Evolutionary conservation across 2,329 filamentous ascomycete species (phyloP).

Genomic region (Aspergillus luchuensis): DNA sequence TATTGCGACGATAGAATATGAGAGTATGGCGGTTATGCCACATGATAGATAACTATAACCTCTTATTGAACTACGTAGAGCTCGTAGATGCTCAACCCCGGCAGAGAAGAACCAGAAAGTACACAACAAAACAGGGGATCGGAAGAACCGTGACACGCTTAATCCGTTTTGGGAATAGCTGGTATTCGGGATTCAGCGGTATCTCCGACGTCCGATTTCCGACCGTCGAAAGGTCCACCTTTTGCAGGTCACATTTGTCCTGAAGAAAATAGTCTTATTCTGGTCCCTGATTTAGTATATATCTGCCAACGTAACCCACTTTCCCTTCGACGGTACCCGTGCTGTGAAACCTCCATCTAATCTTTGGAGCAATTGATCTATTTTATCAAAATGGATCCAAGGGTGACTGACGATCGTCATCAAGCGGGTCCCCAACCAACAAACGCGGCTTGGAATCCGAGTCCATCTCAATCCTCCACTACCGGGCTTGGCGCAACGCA

Average conservation of each 20-base stretch:
- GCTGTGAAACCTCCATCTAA: neutral
- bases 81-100: too few relatives aligned
- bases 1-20: neutral
- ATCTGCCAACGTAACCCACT: neutral
- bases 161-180: neutral
- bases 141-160: neutral
- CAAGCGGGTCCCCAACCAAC: neutral
- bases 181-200: neutral
- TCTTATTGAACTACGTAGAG: too few relatives aligned
- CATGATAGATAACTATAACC: too few relatives aligned
- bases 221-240: neutral
- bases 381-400: neutral
- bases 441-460: neutral
- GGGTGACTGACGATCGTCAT: neutral
- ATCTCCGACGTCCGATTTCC: neutral
- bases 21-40: neutral
- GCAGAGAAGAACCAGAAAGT: too few relatives aligned
- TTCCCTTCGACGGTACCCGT: too few relatives aligned
- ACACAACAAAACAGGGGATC: too few relatives aligned
- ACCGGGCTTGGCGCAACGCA: conserved; percentile 6
- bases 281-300: neutral
- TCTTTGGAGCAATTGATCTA: too few relatives aligned
- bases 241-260: too few relatives aligned
- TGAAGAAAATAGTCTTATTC: neutral
- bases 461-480: conserved; percentile 1